Evolutionary conservation across 164 flowering plant species (phyloP), one percentile per base, ranked within the genome.

Genomic region (Tinospora cordifolia): DNA sequence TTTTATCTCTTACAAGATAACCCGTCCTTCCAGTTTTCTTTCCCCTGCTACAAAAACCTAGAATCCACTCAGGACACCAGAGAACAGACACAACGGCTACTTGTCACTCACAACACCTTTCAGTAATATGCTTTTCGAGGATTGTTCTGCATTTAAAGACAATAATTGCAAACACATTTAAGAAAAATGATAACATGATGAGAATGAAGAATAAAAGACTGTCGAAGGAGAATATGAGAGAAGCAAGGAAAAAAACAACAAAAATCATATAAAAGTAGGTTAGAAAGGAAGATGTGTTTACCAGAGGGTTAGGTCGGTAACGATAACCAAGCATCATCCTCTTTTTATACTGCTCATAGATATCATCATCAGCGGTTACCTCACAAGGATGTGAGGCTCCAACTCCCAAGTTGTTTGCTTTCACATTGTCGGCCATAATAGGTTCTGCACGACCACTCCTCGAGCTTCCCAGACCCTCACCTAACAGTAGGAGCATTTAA

Each of bases 251-350:
- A 68, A 40, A 15, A 66, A 39, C 24, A 34, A 13, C 5, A 2
- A 44, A 1, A 22, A 49, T 14, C 36, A 74, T 11, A 8, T 11
- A 8, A 3, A 11, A 11, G 38, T 13, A 47, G 15, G 14, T 6
- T 19, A 47, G 24, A 10, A 39, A 26, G 30, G 26, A 62, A 21
- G 11, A 34, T 39, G 47, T 14, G 34, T 24, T 62, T 84, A 94
- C 99, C 97, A 94, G 78, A 70, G 99, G 99, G 69, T 94, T 94
- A 34, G 99, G 99, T 71, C 99, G 79, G 86, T 90, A 67, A 13
- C 85, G 83, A 57, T 94, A 94, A 57, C 99, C 99, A 67, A 94
- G 92, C 99, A 94, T 94, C 99, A 92, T 94, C 57, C 99, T 85
- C 83, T 94, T 94, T 84, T 94, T 94, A 46, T 94, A 94, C 84